Conservation (phyloP, 441 rosid species). For the Cnidoscolus chayamansa region DNA sequence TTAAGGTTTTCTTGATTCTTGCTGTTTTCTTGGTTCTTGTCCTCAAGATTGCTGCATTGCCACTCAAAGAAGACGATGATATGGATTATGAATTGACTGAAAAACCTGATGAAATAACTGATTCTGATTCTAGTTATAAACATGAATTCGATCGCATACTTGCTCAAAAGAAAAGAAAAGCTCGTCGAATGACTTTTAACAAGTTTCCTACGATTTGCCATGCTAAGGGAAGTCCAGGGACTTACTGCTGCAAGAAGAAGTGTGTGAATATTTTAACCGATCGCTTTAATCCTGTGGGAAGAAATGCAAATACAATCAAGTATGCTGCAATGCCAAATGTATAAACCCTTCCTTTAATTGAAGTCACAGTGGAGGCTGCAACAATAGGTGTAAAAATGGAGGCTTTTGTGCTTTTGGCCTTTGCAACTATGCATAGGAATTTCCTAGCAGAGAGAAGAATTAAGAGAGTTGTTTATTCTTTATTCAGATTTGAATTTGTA, state of each 20-base stretch:
- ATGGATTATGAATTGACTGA: neutral
- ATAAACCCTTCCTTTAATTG: constrained; percentile 29
- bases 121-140: neutral
- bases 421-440: constrained; percentile 34
- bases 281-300: constrained; percentile 33
- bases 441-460: too few species aligned
- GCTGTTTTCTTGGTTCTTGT: neutral
- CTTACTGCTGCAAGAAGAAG: constrained; percentile 31
- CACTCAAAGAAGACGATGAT: neutral
- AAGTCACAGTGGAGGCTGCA: constrained; percentile 35
- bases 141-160: constrained; percentile 18
- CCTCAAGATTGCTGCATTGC: neutral
- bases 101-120: neutral
- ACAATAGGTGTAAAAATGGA: constrained; percentile 30
- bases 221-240: constrained; percentile 24
- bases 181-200: constrained; percentile 10
- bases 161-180: constrained; percentile 9
- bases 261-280: constrained; percentile 31
- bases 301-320: constrained; percentile 37
- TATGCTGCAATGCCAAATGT: constrained; percentile 36
- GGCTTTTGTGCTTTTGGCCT: constrained; percentile 34
- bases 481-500: too few species aligned
- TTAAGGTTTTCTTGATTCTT: constrained; percentile 1
- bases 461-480: too few species aligned
- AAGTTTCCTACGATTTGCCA: constrained; percentile 23